Conservation (phyloP, 2,329 filamentous ascomycete genomes). For the Phaeomoniella chlamydospora region DNA sequence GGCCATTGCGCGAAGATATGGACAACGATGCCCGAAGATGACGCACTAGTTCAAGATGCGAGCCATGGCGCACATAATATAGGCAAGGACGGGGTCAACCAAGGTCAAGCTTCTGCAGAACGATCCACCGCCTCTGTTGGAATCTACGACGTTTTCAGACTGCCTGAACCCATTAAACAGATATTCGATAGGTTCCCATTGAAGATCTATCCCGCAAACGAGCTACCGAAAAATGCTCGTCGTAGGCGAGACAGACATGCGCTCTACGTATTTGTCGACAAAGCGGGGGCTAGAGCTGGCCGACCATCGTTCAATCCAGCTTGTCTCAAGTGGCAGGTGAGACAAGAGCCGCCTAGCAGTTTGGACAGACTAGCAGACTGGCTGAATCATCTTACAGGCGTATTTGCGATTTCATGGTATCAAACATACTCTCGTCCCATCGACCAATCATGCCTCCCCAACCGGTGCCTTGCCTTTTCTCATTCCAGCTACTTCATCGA, state of each 20-base stretch:
- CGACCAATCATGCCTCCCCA: constrained; percentile 87
- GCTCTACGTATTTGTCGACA: constrained; percentile 64
- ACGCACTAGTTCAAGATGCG: neutral
- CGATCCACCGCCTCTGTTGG: neutral
- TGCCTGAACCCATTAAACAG: constrained; percentile 59
- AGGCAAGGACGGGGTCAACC: neutral
- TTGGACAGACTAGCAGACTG: neutral
- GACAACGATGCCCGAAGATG: neutral
- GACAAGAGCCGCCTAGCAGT: constrained; percentile 12
- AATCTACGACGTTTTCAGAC: constrained; percentile 16
- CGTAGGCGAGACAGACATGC: constrained; percentile 34
- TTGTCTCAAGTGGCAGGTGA: constrained; percentile 92
- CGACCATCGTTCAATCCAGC: constrained; percentile 76
- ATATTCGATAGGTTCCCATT: constrained; percentile 81
- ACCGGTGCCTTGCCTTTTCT: constrained; percentile 81
- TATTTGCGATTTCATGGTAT: constrained; percentile 67
- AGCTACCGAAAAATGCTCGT: constrained; percentile 51
- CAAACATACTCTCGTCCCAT: constrained; percentile 51
- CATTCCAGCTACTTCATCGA: constrained; percentile 34
- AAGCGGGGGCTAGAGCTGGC: constrained; percentile 44
- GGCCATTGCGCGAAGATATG: neutral
- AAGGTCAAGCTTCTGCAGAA: constrained; percentile 4
- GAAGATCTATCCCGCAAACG: constrained; percentile 57
- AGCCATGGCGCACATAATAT: neutral
- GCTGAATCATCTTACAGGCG: constrained; percentile 40